Evolutionary conservation across 805 yeast species (phyloP).

Genomic region (Clavispora phyllophila): DNA sequence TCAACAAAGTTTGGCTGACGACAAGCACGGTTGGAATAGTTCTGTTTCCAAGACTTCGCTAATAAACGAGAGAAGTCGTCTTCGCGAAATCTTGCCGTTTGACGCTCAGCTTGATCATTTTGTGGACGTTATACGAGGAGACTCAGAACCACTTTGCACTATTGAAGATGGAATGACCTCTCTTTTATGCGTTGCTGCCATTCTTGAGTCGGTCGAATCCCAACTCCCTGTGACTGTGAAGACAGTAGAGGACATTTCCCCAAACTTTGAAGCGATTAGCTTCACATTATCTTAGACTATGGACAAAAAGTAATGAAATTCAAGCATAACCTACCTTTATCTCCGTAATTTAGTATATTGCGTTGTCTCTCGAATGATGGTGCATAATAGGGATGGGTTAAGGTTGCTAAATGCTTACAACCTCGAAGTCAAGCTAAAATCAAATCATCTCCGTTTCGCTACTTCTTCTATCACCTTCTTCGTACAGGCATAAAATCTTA

Average conservation of each 20-base stretch:
- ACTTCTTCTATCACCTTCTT: no score
- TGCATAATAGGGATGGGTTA: no score
- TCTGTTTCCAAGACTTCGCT: constrained; percentile 16
- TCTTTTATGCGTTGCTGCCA: constrained; percentile 33
- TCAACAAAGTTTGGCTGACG: constrained; percentile 11
- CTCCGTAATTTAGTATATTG: background rate
- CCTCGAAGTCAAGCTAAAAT: no score
- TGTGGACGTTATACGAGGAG: constrained; percentile 28
- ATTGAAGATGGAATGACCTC: constrained; percentile 37
- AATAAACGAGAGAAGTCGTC: constrained; percentile 11
- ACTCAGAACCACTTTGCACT: constrained; percentile 25
- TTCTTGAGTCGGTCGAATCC: constrained; percentile 27
- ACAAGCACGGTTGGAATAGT: constrained; percentile 19
- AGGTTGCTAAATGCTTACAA: no score
- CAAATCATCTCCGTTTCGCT: no score
- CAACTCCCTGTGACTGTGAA: constrained; percentile 30
- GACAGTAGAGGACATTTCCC: constrained; percentile 16
- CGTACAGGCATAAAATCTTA: no score
- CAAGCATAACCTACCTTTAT: background rate
- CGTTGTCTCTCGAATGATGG: no score
- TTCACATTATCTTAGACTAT: background rate
- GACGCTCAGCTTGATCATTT: constrained; percentile 36
- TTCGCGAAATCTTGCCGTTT: constrained; percentile 24
- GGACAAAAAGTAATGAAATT: background rate
- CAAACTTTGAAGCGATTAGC: background rate